Conservation (phyloP, 2,329 filamentous ascomycete species). For the Epichloe hybrida region DNA sequence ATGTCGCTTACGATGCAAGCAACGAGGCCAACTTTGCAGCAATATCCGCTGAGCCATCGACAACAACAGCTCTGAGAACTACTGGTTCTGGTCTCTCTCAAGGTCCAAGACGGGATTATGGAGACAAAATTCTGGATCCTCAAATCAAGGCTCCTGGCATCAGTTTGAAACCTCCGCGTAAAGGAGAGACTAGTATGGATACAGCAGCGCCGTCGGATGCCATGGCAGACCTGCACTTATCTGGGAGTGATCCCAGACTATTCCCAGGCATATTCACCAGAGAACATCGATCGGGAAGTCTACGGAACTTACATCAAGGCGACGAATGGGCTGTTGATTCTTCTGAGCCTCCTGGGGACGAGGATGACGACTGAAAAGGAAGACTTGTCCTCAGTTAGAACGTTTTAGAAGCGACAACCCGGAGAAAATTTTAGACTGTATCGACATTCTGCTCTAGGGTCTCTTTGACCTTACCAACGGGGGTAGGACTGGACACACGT, state of each 20-base stretch:
- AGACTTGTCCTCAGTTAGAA: neutral
- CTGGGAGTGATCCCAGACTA: conserved; percentile 51
- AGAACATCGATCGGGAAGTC: conserved; percentile 30
- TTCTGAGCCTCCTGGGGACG: conserved; percentile 7
- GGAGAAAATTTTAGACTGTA: too few relatives aligned
- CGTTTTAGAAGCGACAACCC: too few relatives aligned
- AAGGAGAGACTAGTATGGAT: conserved; percentile 14
- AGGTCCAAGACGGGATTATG: neutral
- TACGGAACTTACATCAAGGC: conserved; percentile 16
- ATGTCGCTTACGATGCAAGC: conserved; percentile 23
- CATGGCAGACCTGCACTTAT: conserved; percentile 33
- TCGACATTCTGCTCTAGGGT: too few relatives aligned
- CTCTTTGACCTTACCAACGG: too few relatives aligned
- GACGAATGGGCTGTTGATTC: conserved; percentile 12
- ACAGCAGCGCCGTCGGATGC: conserved; percentile 24
- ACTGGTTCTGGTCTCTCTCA: neutral
- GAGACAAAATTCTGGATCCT: neutral
- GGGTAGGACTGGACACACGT: too few relatives aligned
- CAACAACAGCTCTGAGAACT: neutral
- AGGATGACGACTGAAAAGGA: conserved; percentile 6
- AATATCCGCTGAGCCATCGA: neutral
- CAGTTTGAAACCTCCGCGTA: neutral
- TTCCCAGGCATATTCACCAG: conserved; percentile 57
- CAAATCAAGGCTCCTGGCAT: neutral
- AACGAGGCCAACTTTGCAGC: conserved; percentile 9